These are phyloP conservation scores for Magnaporthales sp. DNA, from an alignment of 2,329 filamentous ascomycete genomes.

Conservation along the genomic window DNA sequence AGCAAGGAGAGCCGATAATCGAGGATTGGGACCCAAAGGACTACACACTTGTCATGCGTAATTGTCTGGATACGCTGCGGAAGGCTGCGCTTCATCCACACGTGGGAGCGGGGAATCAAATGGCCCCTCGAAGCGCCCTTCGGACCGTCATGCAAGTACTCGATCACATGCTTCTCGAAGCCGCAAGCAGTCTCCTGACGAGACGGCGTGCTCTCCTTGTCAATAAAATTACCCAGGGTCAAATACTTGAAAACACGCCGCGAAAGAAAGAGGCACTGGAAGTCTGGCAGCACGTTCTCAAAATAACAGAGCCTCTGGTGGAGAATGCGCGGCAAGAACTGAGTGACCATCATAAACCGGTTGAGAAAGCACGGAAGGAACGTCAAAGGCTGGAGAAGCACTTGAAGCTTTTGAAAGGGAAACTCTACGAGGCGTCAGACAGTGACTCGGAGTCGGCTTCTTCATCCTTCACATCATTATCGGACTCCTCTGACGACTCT, in stretches of 20 bases:
- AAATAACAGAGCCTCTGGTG: conserved; percentile 44
- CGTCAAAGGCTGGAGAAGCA: neutral
- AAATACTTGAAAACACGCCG: conserved; percentile 69
- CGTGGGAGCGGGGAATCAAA: conserved; percentile 37
- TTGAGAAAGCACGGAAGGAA: neutral
- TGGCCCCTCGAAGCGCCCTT: conserved; percentile 45
- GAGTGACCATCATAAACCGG: conserved; percentile 21
- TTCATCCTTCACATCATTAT: neutral
- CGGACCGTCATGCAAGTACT: conserved; percentile 81
- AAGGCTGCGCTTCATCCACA: conserved; percentile 53
- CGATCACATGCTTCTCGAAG: conserved; percentile 84
- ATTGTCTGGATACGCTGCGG: conserved; percentile 56
- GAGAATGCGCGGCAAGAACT: conserved; percentile 57
- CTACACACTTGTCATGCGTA: conserved; percentile 52
- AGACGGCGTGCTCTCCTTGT: conserved; percentile 62
- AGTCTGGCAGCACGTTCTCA: conserved; percentile 56
- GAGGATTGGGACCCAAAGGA: conserved; percentile 59
- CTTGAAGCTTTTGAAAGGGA: neutral
- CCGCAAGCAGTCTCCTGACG: conserved; percentile 54
- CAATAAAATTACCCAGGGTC: conserved; percentile 59
- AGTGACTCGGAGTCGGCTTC: neutral
- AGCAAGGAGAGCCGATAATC: conserved; percentile 50
- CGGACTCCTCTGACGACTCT: no score
- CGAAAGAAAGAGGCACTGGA: conserved; percentile 57
- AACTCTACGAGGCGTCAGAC: neutral